Evolutionary conservation across 2,329 filamentous ascomycete genomes (phyloP), one percentile per base, ranked within the genome.

Genomic region (Curvularia verruculosa): DNA sequence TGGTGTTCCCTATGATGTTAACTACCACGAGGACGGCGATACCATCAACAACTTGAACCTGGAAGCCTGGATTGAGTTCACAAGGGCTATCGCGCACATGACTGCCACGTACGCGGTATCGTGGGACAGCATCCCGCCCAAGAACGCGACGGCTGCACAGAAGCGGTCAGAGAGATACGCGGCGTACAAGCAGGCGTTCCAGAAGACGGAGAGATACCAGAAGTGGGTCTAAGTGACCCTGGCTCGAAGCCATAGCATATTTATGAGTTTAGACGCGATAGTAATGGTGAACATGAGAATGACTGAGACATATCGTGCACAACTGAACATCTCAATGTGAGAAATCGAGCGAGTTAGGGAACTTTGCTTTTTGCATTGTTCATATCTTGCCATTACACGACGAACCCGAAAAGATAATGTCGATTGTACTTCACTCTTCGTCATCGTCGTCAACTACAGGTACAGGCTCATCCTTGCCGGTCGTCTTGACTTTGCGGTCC

Each of bases 41-140:
- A 73, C 61, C 10, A 62, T 74, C 2, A 67, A 66, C 44, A 78
- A 78, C 52, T 56, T 77, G 29, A 68, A 70, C 49, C 45, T 68
- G 41, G 68, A 69, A 1, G 74, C 75, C 5, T 78, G 83, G 77
- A 77, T 83, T 56, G 73, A 82, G 60, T 86, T 85, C 67, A 79
- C 81, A 6, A 80, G 82, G 72, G 83, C 80, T 47, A 88, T 92
- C 63, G 89, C 89, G n/a, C 72, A 75, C 31, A 67, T 71, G 50
- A 70, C 70, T 3, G 73, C 73, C 5, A 75, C 68, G n/a, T 75
- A 75, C 50, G 72, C 73, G 2, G 58, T 65, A 8, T 71, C 69
- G 51, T 74, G 70, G 56, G 70, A 75, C 5, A 66, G 69, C 31
- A 60, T 75, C 37, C 69, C 68, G 1, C 69, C 68, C 0, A 67